Base-by-base conservation (phyloP, 306 rosid genomes). In the Arachis hypogaea region DNA sequence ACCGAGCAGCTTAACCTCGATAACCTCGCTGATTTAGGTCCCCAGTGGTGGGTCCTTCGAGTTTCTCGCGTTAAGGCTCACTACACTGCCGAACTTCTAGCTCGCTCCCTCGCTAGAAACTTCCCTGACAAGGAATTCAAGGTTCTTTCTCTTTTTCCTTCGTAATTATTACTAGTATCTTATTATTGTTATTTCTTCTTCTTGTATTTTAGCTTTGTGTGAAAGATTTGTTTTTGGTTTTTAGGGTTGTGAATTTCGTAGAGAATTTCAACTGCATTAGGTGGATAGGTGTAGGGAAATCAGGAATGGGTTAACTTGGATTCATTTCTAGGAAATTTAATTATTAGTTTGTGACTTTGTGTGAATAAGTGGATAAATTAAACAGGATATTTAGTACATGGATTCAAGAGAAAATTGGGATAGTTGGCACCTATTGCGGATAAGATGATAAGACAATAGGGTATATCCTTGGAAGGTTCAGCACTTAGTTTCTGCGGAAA, bases 41-140 rank as follows among this genome's bases (percentile, higher is more conserved):
- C 96, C 9, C 96, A 88, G 22, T 94, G 98, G 98, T 93, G 88
- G 89, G 82, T 82, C 58, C 29, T 91, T 51, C 83, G 91, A 0
- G 97, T 85, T 5, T 73, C 96, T 7, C 82, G 97, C 10, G 36
- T 82, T 44, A 80, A 78, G 76, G 87, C 81, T 18, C 87, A 79
- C 42, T 87, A 89, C 45, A 88, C 84, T 11, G 85, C 90, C 1
- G 84, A 91, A 49, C 77, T 80, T 0, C 83, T 94, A 3, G 92
- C 96, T 82, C 93, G 92, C 16, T 83, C 83, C 1, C 85, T 94
- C 7, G 88, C 90, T 14, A 78, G 59, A 46, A 75, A 86, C 64
- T 89, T 75, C 68, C 97, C 96, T 1, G 80, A 82, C 5, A n/a
- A 84, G 0, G 84, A 87, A 7, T 89, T 91, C 47, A 86, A 94